Evolutionary conservation across 176 grass and related monocot species (phyloP).

Genomic region (Avena insularis): DNA sequence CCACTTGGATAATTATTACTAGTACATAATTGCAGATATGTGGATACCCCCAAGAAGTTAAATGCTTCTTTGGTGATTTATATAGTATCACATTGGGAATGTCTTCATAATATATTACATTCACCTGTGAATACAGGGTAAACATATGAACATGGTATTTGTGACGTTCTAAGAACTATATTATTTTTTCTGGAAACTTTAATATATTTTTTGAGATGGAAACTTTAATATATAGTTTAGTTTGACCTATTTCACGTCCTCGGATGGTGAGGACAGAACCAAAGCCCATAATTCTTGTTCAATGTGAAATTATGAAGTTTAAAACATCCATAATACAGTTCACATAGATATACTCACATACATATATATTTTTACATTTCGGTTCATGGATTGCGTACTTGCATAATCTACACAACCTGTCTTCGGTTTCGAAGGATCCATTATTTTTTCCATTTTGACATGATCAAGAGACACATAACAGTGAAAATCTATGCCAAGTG

Average conservation of each 20-base stretch:
- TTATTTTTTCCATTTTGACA: background rate
- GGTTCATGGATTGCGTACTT: background rate
- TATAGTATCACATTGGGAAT: background rate
- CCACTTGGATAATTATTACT: no score
- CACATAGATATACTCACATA: background rate
- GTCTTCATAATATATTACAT: background rate
- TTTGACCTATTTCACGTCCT: background rate
- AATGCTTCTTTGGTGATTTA: background rate
- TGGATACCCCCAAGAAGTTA: background rate
- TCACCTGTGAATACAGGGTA: background rate
- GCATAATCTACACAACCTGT: no score
- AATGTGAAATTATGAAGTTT: no score
- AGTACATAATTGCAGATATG: background rate
- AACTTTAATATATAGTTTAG: background rate
- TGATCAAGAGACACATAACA: no score
- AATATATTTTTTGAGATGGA: no score
- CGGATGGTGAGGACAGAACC: no score
- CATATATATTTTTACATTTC: background rate
- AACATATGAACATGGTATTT: background rate
- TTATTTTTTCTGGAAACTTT: background rate
- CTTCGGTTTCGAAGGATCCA: background rate
- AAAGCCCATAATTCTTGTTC: background rate
- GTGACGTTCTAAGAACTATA: background rate
- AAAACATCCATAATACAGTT: no score
- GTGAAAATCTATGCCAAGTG: background rate